Evolutionary conservation across 2,329 filamentous ascomycete genomes (phyloP), one percentile per base, ranked within the genome.

Genomic region (Cytospora schulzeri): DNA sequence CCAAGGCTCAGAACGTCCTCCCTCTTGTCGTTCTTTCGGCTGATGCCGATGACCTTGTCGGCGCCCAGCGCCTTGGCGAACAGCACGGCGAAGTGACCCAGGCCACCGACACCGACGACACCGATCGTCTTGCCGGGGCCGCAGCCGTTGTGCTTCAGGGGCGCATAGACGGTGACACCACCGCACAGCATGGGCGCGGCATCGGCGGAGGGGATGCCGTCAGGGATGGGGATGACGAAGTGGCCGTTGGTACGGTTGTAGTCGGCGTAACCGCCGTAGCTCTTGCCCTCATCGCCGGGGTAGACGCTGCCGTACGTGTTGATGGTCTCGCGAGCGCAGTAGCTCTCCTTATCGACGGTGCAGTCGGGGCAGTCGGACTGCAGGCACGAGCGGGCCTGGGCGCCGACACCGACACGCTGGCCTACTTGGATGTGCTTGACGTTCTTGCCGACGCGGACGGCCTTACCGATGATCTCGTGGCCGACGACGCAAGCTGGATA

Each of bases 101-200:
- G 73, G 1, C 88, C 88, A 4, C 89, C 88, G 24, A 91, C 78
- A 1, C 88, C 88, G 19, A 91, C 77, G 59, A 91, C 85, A 0
- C 87, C 88, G 1, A 91, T 86, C 7, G 75, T 81, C 76, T 89
- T 91, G 7, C 88, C 88, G 0, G 88, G 88, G 0, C 89, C 89
- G 51, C 82, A 85, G 1, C 85, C 86, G 66, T 90, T 84, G 52
- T 85, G 80, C 68, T 79, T 80, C 58, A 92, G 73, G 1, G 89
- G 89, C 9, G 80, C 79, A 71, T 82, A 91, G 5, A 88, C 79
- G 0, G 89, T 91, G 45, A 91, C 81, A 9, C 89, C 89, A 29
- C 83, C 89, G 70, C 89, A 91, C 48, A 91, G 76, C 83, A 91
- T 86, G 1, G 88, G 88, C 17, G 88, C 79, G 2, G 78, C 77